These are phyloP conservation scores for Tuber indicum DNA, from an alignment of 495 filamentous ascomycete species.

Conservation along the genomic window DNA sequence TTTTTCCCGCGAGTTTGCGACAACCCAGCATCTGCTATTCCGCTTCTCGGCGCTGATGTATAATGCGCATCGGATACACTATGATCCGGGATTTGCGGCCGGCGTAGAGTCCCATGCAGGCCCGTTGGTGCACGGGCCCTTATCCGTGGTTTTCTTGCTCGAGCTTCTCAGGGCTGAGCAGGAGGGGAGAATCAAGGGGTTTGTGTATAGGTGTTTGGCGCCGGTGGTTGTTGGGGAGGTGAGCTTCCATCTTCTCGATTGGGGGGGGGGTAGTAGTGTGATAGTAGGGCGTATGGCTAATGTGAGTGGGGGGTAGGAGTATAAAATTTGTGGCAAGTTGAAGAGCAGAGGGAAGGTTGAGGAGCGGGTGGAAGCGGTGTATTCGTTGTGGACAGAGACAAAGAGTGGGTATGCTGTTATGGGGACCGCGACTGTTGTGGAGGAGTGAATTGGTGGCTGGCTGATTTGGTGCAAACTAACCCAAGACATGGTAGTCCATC, in stretches of 20 bases:
- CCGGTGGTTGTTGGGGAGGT: slow-evolving; percentile 69
- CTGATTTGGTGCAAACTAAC: background rate
- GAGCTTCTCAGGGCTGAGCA: slow-evolving; percentile 49
- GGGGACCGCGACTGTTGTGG: slow-evolving; percentile 31
- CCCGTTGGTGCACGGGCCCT: slow-evolving; percentile 77
- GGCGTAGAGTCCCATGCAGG: slow-evolving; percentile 65
- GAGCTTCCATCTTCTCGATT: slow-evolving; percentile 37
- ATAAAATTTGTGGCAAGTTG: slow-evolving; percentile 38
- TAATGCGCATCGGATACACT: slow-evolving; percentile 69
- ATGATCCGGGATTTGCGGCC: slow-evolving; percentile 59
- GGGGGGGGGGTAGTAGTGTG: slow-evolving; percentile 9
- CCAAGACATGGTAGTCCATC: background rate
- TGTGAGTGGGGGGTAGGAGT: slow-evolving; percentile 17
- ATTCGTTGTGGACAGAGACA: slow-evolving; percentile 42
- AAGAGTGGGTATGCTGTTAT: slow-evolving; percentile 39
- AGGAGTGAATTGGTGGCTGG: slow-evolving; percentile 16
- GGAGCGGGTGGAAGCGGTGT: slow-evolving; percentile 18
- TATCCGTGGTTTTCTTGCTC: slow-evolving; percentile 70
- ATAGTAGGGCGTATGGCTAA: background rate
- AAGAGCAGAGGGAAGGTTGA: slow-evolving; percentile 5
- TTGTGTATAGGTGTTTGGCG: slow-evolving; percentile 77
- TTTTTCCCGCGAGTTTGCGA: slow-evolving; percentile 57
- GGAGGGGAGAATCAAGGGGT: slow-evolving; percentile 44
- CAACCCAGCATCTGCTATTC: slow-evolving; percentile 60
- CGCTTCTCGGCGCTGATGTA: slow-evolving; percentile 68